Percentiles rank a stretch among this genome's conserved stretches.
Conservation (phyloP, 2,329 filamentous ascomycete species). For the Orbilia javanica region DNA sequence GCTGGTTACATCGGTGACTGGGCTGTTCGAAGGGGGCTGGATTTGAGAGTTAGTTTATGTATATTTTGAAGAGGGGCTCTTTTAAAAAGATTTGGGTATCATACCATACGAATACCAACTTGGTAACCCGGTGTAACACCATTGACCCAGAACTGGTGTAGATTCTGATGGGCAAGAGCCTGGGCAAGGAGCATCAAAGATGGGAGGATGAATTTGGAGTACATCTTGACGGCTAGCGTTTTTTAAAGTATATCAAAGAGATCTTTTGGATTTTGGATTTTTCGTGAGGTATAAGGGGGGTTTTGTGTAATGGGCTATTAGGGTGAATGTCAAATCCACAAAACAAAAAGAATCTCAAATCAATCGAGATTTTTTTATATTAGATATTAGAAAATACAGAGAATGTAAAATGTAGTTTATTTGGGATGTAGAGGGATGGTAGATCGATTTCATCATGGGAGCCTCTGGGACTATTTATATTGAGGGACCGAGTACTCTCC, state of each 20-base stretch:
- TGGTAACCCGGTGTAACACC: conserved; percentile 60
- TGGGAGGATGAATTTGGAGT: conserved; percentile 42
- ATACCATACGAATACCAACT: conserved; percentile 60
- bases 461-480: conserved; percentile 50
- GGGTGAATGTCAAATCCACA: conserved; percentile 49
- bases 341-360: conserved; percentile 23
- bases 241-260: background rate
- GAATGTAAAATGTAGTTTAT: background rate
- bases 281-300: background rate
- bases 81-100: background rate
- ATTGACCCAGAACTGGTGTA: conserved; percentile 67
- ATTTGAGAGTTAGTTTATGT: background rate
- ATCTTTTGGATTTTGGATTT: background rate
- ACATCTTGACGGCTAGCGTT: conserved; percentile 24
- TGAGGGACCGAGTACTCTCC: background rate
- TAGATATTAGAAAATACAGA: conserved; percentile 30
- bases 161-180: conserved; percentile 65
- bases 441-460: background rate
- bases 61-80: background rate
- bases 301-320: background rate
- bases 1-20: conserved; percentile 52
- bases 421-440: background rate
- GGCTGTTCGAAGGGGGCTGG: conserved; percentile 57
- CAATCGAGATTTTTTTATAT: conserved; percentile 35
- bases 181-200: conserved; percentile 50